phyloP scores from a whole-genome alignment of 2,329 filamentous ascomycete species.

The Cercospora janseana region DNA sequence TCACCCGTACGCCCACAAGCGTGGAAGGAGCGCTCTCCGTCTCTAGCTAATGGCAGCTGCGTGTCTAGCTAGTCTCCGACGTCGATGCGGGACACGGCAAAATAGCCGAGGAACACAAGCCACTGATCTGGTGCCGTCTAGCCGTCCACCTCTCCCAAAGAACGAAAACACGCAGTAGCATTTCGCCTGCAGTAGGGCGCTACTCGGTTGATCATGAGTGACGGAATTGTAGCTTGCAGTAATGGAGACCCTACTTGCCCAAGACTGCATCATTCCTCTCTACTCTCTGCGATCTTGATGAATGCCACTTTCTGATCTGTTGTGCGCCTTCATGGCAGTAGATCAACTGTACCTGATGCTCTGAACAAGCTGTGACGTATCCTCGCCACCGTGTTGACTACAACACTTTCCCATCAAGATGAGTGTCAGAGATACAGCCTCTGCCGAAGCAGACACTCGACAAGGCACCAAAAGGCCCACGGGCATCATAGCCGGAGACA shows the following conservation, averaged over 20 bases:
- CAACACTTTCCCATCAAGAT: neutral
- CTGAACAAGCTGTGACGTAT: neutral
- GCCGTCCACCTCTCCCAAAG: neutral
- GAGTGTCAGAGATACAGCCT: constrained; percentile 2
- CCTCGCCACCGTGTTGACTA: too few species aligned
- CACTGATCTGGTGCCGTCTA: neutral
- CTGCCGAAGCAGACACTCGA: constrained; percentile 39
- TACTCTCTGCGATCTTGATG: neutral
- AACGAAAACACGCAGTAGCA: neutral
- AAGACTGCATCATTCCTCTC: neutral
- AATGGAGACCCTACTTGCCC: neutral
- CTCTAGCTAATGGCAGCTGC: too few species aligned
- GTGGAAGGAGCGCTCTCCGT: too few species aligned
- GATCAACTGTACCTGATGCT: neutral
- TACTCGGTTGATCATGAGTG: neutral
- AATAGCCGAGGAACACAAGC: constrained; percentile 9
- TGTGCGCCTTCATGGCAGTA: neutral
- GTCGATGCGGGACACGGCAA: constrained; percentile 10
- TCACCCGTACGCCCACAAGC: too few species aligned
- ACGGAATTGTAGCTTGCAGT: neutral
- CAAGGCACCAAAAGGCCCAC: constrained; percentile 12
- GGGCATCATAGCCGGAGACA: constrained; percentile 10
- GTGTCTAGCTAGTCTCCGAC: neutral
- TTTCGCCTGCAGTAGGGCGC: neutral
- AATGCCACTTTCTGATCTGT: neutral